Conservation (phyloP, 106 monocot species). For the Dioscorea dumetorum region DNA sequence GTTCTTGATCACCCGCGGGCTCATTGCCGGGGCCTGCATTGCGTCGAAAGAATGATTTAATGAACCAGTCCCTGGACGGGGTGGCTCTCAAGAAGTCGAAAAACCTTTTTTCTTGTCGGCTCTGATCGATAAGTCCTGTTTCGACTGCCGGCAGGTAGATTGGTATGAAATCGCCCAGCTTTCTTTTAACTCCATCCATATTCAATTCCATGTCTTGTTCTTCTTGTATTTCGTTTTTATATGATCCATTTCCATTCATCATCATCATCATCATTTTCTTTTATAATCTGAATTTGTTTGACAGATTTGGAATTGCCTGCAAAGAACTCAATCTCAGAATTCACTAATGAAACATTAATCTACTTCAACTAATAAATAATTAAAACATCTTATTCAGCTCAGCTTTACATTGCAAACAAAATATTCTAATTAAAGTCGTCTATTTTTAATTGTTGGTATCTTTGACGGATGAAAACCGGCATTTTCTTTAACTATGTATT, state of each 20-base stretch:
- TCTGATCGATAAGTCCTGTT: not conserved
- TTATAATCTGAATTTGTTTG: too few species aligned
- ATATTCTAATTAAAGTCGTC: too few species aligned
- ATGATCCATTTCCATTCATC: not conserved
- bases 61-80: conserved; percentile 17
- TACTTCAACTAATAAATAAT: too few species aligned
- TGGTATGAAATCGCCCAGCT: conserved; percentile 17
- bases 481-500: too few species aligned
- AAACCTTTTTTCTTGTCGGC: conserved; percentile 8
- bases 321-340: too few species aligned
- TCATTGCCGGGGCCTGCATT: too few species aligned
- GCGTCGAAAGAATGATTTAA: not conserved
- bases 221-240: conserved; percentile 1
- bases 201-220: not conserved
- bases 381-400: too few species aligned
- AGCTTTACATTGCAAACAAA: too few species aligned
- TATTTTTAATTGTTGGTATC: too few species aligned
- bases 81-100: conserved; percentile 20
- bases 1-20: not conserved
- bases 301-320: too few species aligned
- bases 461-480: too few species aligned
- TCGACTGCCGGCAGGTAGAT: conserved; percentile 11
- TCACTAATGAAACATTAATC: too few species aligned
- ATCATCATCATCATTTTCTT: not conserved
- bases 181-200: not conserved